Evolutionary conservation across 2,329 filamentous ascomycete species (phyloP).

Genomic region (Fusarium sp.): DNA sequence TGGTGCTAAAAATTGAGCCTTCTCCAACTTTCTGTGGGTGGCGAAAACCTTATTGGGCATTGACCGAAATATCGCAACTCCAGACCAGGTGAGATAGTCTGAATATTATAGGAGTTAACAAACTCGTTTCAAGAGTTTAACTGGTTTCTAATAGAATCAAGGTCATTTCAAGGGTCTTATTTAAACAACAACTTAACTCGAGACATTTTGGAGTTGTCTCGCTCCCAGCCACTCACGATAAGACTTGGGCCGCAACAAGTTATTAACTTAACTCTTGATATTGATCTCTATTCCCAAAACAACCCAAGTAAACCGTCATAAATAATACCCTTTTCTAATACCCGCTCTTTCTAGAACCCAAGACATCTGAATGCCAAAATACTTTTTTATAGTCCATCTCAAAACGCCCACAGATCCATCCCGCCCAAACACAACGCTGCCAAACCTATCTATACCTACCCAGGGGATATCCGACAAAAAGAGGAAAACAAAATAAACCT

Average conservation of each 20-base stretch:
- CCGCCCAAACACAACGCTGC: slow-evolving; percentile 13
- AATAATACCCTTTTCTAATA: neutral
- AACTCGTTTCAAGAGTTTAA: neutral
- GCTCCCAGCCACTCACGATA: neutral
- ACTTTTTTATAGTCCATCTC: slow-evolving; percentile 17
- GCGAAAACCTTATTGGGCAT: slow-evolving; percentile 44
- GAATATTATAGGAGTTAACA: neutral
- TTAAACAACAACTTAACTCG: neutral
- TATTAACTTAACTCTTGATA: neutral
- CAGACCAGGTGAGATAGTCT: neutral
- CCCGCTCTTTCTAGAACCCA: neutral
- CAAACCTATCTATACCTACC: neutral
- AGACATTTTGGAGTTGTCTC: neutral
- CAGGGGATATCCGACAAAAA: slow-evolving; percentile 16
- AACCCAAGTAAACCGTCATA: neutral
- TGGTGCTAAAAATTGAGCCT: slow-evolving; percentile 37
- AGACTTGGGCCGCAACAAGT: neutral
- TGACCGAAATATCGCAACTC: slow-evolving; percentile 21
- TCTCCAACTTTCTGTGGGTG: slow-evolving; percentile 42
- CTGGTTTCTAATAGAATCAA: neutral
- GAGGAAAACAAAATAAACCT: slow-evolving; percentile 3
- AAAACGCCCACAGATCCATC: slow-evolving; percentile 8
- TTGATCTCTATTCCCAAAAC: slow-evolving; percentile 20
- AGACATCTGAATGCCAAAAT: neutral
- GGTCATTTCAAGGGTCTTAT: neutral